phyloP scores from a whole-genome alignment of 2,329 filamentous ascomycete genomes.

The Colletotrichum tropicale region DNA sequence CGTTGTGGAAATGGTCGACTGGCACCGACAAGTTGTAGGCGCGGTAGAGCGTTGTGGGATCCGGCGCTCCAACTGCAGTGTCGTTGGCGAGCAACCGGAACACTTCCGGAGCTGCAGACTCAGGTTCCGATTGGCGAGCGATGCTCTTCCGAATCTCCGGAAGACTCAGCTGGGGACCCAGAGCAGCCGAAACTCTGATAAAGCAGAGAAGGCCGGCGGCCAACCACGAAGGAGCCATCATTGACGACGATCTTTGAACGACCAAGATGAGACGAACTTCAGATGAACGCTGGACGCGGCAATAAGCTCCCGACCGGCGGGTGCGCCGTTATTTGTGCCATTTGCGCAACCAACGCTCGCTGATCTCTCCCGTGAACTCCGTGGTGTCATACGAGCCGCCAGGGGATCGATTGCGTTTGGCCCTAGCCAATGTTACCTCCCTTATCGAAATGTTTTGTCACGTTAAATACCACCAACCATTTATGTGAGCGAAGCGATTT shows the following conservation, averaged over 20 bases:
- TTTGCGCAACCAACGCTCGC: background rate
- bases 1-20: constrained; percentile 85
- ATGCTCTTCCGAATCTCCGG: constrained; percentile 1
- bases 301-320: background rate
- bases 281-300: background rate
- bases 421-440: background rate
- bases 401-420: background rate
- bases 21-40: constrained; percentile 50
- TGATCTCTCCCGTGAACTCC: background rate
- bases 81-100: background rate
- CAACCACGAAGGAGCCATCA: background rate
- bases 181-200: background rate
- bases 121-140: background rate
- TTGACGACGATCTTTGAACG: background rate
- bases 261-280: background rate
- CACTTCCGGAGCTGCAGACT: background rate
- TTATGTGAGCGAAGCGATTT: background rate
- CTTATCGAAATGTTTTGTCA: background rate
- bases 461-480: background rate
- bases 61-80: background rate
- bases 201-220: background rate
- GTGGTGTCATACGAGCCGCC: background rate
- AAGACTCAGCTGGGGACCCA: constrained; percentile 7
- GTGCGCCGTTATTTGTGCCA: background rate
- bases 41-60: constrained; percentile 32